phyloP scores from a whole-genome alignment of 371 early-diverging fungal species.

The Zychaea mexicana region DNA sequence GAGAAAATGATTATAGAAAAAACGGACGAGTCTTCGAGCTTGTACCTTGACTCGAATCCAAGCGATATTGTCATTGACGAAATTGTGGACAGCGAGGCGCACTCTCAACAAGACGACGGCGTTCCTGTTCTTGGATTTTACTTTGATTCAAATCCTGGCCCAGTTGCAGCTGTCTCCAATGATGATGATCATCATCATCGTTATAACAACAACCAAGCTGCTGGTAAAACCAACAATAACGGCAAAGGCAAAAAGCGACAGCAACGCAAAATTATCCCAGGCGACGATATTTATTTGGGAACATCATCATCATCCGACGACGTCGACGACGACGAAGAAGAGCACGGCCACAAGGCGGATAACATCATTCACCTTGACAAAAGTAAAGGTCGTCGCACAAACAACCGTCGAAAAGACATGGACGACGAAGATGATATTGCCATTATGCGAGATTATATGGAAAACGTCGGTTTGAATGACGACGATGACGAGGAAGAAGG shows the following conservation, averaged over 20 bases:
- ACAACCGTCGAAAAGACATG: neutral
- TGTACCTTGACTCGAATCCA: constrained; percentile 15
- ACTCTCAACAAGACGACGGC: constrained; percentile 1
- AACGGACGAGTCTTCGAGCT: constrained; percentile 2
- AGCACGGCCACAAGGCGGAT: neutral
- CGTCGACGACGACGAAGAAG: constrained; percentile 25
- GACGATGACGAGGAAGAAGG: constrained; percentile 1
- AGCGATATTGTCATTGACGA: neutral
- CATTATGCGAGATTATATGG: constrained; percentile 43
- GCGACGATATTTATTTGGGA: constrained; percentile 24
- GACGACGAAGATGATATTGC: constrained; percentile 32
- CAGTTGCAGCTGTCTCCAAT: neutral
- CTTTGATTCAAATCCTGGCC: constrained; percentile 4
- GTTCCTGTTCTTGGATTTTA: neutral
- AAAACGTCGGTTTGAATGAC: constrained; percentile 25
- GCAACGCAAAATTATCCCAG: constrained; percentile 19
- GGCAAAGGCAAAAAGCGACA: constrained; percentile 5
- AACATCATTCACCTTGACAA: neutral
- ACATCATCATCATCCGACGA: constrained; percentile 17
- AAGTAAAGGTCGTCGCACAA: neutral
- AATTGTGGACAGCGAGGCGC: neutral
- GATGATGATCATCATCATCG: neutral
- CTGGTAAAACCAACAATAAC: neutral
- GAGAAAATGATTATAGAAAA: neutral
- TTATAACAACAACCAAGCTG: constrained; percentile 1